Conservation (phyloP, 2,329 filamentous ascomycete species). For the Xylariaceae sp. region DNA sequence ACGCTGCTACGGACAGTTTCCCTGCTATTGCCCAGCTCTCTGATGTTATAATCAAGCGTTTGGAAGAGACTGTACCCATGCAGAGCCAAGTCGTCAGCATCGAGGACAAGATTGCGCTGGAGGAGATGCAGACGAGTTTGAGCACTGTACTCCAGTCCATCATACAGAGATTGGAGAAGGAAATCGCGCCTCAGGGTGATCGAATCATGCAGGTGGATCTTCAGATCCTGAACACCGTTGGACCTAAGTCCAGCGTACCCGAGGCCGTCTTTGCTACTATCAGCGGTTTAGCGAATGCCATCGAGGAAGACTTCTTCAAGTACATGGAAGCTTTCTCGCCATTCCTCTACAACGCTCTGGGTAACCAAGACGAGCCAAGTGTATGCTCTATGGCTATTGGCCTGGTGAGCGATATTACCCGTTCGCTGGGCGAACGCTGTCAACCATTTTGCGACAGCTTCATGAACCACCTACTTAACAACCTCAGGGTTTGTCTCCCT, state of each 20-base stretch:
- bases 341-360: conserved; percentile 88
- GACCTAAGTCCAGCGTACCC: conserved; percentile 85
- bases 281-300: conserved; percentile 81
- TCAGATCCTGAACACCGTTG: conserved; percentile 70
- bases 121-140: conserved; percentile 97
- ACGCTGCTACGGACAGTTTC: conserved; percentile 81
- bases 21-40: conserved; percentile 75
- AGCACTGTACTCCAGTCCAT: conserved; percentile 88
- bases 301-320: conserved; percentile 89
- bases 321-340: conserved; percentile 96
- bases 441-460: conserved; percentile 95
- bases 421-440: conserved; percentile 82
- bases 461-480: conserved; percentile 96
- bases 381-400: conserved; percentile 97
- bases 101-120: conserved; percentile 90
- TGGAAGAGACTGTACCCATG: conserved; percentile 84
- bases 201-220: conserved; percentile 89
- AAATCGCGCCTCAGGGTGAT: conserved; percentile 85
- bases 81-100: conserved; percentile 93
- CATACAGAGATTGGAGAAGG: conserved; percentile 82
- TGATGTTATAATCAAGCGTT: conserved; percentile 80
- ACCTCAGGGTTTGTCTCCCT: conserved; percentile 62
- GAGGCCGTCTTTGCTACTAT: conserved; percentile 91
- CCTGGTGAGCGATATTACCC: conserved; percentile 91
- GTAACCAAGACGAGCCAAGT: conserved; percentile 90